Base-by-base conservation (phyloP, 1,284 basidiomycete species). In the Fomes fomentarius region DNA sequence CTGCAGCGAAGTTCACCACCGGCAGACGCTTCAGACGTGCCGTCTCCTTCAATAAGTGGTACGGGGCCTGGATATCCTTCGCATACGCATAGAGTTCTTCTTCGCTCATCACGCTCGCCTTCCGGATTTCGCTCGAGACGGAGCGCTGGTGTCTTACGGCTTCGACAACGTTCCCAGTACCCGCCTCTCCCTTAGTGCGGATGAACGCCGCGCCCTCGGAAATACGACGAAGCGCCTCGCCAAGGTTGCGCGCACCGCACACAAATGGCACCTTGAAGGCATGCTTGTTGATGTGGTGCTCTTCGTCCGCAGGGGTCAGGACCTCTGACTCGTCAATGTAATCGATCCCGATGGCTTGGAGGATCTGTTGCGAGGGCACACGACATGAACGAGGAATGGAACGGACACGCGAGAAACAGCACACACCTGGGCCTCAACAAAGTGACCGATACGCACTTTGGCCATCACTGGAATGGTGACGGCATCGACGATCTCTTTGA, bases 291-390 rank as follows among this genome's bases (percentile, higher is more conserved):
- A 91, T 88, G 72, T 76, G 76, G 71, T 84, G 79, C 66, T 93
- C 87, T 51, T 95, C 92, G 69, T 96, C 97, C 25, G 96, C 97
- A 40, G 94, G 94, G 0, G 97, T 98, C 55, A 99, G 81, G 44
- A 99, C 97, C 75, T 98, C 96, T 15, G 89, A 94, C 75, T 94
- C 94, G 73, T 99, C 97, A 65, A 99, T 97, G 75, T 98, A 99
- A 76, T 99, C 96, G 48, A 98, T 91, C 10, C 96, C 96, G 68
- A 98, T 83, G 19, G 87, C 84, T 82, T 98, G 94, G 30, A 98
- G 77, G 67, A 99, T 97, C 89, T 96, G 38, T 40, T n/a, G 6
- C 46, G 47, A 52, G 40, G n/a, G 38, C 41, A 28, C 19, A 31
- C 47, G 41, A 10, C 15, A 35, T 28, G 35, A 40, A 5, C 10